Conservation (phyloP, 305 asterid species). For the Fraxinus ornus region DNA sequence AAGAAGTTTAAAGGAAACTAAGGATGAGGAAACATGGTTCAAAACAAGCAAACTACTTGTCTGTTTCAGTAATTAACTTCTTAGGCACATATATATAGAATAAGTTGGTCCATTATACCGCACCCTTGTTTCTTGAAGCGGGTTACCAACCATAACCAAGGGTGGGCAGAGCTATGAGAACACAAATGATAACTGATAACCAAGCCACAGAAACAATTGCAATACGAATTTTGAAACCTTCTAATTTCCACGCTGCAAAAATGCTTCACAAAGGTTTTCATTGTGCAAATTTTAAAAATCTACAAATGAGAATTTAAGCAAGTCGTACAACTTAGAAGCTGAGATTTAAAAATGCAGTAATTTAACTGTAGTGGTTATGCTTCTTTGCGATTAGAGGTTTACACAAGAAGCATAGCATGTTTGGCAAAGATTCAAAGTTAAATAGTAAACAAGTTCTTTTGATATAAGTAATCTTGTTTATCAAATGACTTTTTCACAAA, state of each 20-base stretch:
- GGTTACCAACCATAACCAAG: conserved; percentile 85
- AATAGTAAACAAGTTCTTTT: too few relatives aligned
- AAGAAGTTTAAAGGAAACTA: background rate
- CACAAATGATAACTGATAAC: conserved; percentile 67
- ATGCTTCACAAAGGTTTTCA: background rate
- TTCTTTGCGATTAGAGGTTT: too few relatives aligned
- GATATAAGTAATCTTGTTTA: too few relatives aligned
- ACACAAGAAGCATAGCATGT: too few relatives aligned
- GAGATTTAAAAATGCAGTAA: too few relatives aligned
- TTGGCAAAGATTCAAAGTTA: too few relatives aligned
- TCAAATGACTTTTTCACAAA: too few relatives aligned
- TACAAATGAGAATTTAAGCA: background rate
- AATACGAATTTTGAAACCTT: conserved; percentile 55
- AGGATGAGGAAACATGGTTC: background rate
- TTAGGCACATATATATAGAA: background rate
- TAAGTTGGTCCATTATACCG: background rate
- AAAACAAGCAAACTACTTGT: background rate
- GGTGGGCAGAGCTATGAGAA: conserved; percentile 50
- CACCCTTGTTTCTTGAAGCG: conserved; percentile 76
- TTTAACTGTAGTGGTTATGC: too few relatives aligned
- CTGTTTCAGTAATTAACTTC: background rate
- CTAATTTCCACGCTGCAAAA: conserved; percentile 68
- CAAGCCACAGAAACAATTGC: conserved; percentile 55
- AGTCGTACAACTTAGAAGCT: too few relatives aligned
- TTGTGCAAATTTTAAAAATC: background rate